Base-by-base conservation (phyloP, 768 basidiomycete species). In the Gymnopilus junonius region DNA sequence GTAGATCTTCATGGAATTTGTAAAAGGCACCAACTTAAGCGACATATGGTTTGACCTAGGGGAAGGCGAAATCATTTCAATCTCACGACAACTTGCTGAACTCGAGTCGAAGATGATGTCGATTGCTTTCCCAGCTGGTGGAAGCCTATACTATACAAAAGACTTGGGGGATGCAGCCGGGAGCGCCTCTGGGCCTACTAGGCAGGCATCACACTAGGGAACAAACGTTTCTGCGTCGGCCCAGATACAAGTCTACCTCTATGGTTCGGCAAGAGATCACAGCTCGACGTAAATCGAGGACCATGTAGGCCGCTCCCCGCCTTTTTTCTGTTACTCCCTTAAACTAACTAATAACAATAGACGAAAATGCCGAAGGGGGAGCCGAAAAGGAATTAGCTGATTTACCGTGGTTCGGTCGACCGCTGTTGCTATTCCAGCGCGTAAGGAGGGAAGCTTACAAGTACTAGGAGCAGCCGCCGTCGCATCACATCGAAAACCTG, bases 361-460 rank as follows among this genome's bases (percentile, higher is more conserved):
- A 85, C 65, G 62, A 74, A 75, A 80, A 64, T 59, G 73, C 75
- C 55, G 74, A 83, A 71, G 79, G 54, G 76, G 77, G 60, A 64
- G 82, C 82, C 3, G 43, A 67, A 39, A 85, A 85, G 72, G 85
- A 85, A 71, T 63, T 77, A 2, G 81, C 82, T n/a, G 85, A 85
- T 73, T 71, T 85, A 29, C 23, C 74, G 60, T 73, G 65, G 67
- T 85, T 85, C 69, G 84, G 83, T 67, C 79, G 59, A 75, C 84
- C 82, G 59, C 69, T 83, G n/a, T 61, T 82, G 51, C 83, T 83
- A 32, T 80, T 82, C 64, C 76, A 69, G 57, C 77, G 77, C 35
- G 58, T 56, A 29, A 81, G 81, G 61, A 84, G 83, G 70, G 77
- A 77, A 0, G 71, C 59, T 70, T 85, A 85, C 69, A 62, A 78